Evolutionary conservation across 2,329 filamentous ascomycete species (phyloP).

Genomic region (Ilyonectria sp.): DNA sequence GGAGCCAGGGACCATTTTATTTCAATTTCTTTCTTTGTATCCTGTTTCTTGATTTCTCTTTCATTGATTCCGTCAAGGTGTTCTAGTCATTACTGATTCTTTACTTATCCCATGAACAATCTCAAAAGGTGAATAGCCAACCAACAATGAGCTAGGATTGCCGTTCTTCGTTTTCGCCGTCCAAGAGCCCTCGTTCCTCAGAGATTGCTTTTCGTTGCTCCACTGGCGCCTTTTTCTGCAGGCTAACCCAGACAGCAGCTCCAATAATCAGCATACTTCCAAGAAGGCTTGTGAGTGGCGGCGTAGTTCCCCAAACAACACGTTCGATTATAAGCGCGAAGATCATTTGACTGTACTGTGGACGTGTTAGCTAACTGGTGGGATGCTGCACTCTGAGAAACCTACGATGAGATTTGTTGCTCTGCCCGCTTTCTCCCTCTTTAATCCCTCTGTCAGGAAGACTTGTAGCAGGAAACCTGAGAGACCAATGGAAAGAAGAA

Average conservation of each 20-base stretch:
- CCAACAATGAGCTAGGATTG: neutral
- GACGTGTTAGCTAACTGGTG: conserved; percentile 39
- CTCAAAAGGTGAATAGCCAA: too few species aligned
- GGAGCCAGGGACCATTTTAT: neutral
- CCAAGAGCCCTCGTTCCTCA: conserved; percentile 54
- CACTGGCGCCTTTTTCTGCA: conserved; percentile 56
- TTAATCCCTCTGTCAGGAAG: conserved; percentile 79
- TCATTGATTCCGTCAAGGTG: too few species aligned
- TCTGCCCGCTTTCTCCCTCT: conserved; percentile 72
- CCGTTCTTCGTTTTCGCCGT: conserved; percentile 11
- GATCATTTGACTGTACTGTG: conserved; percentile 52
- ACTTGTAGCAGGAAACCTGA: conserved; percentile 87
- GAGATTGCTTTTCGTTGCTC: conserved; percentile 36
- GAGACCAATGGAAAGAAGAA: conserved; percentile 74
- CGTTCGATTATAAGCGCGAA: conserved; percentile 58
- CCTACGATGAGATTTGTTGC: conserved; percentile 53
- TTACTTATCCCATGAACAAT: too few species aligned
- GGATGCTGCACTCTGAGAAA: rapidly evolving
- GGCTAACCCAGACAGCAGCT: conserved; percentile 58
- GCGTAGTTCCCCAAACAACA: conserved; percentile 60
- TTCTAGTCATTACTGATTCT: too few species aligned
- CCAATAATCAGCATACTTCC: conserved; percentile 59
- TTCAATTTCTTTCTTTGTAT: too few species aligned
- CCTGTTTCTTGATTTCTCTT: too few species aligned
- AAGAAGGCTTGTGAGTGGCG: conserved; percentile 55